Evolutionary conservation across 805 yeast species (phyloP), one percentile per base, ranked within the genome.

Genomic region (Trichomonascus vanleenenianus): DNA sequence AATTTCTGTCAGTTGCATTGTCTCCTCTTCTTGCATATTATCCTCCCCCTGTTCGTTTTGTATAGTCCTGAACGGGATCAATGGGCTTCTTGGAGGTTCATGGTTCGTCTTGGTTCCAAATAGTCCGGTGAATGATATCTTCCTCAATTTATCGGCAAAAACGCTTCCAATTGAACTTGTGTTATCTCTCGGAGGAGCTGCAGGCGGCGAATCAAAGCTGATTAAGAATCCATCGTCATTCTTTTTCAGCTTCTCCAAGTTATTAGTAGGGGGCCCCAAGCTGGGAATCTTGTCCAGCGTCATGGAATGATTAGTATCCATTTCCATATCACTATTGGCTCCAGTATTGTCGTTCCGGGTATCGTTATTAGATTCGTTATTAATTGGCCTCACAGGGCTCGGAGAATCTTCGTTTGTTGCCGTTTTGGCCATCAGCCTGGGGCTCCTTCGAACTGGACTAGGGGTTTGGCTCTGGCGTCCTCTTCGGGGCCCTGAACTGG

Each of bases 141-240:
- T 22, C 11, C 33, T 30, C 27, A 22, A 8, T 8, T 22, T 22
- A 8, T 22, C 27, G 8, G 27, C 27, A 8, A 22, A 22, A 8
- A 22, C 27, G 8, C 27, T 18, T 34, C 38, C 19, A 39, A 14
- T n/a, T 8, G 32, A 39, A 4, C 12, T 12, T 6, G 32, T 4
- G 7, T 25, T 16, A 6, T n/a, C 16, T 14, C 20, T 16, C 19
- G 38, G 30, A 11, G 40, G 16, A 14, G 40, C 15, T 27, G 14
- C 4, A 18, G 36, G 16, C 16, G 48, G 50, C 3, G 48, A 44
- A 30, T 44, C 50, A 6, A 44, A 32, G 30, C 44, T 47, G 35
- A 44, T 47, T 14, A 47, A 31, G 12, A 47, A 40, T 5, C 41
- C 44, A 25, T 44, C 44, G 11, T 35, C 11, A 12, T 34, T 12